Base-by-base conservation (phyloP, 768 basidiomycete genomes). In the Tulasnella sp. region DNA sequence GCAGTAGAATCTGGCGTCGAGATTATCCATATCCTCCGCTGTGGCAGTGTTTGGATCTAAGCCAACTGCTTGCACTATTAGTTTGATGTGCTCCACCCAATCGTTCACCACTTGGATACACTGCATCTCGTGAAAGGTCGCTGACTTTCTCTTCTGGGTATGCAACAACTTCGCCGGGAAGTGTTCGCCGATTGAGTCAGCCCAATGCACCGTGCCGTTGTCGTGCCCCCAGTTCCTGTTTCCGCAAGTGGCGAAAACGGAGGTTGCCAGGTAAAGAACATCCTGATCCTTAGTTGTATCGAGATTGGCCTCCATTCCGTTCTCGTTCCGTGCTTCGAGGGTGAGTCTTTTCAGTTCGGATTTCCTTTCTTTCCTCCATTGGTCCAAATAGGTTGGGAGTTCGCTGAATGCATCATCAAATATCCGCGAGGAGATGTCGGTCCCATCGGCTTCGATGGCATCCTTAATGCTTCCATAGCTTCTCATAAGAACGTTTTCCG, bases 1-100 rank as follows among this genome's bases (percentile, higher is more conserved):
- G 39, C 74, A 75, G 40, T 75, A 75, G 18, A 75, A 55, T 35
- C 74, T 46, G 2, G 74, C 61, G 23, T 75, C 16, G 26, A 55
- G 20, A 16, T 13, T 29, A 37, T 75, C 74, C 74, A 75, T 55
- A 11, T 75, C 46, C 10, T 5, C 26, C 0, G 32, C 5, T 10
- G 74, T 75, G 29, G 74, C 51, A 3, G 61, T 67, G 29, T 55
- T 32, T 23, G 74, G 48, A 75, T 75, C 74, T 4, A 51, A 51
- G 7, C 74, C 74, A 23, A 57, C 48, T 23, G 35, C 32, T 35
- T 48, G 11, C 11, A 75, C 61, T 15, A 75, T 71, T 48, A 44
- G 40, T 20, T 57, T 57, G 9, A 20, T 20, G 20, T 57, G 20
- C 16, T 23, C 9, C 2, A 57, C 55, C 55, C 55, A 57, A 9